phyloP scores from a whole-genome alignment of 1,284 basidiomycete genomes.

The Coniferiporia sulphurascens region DNA sequence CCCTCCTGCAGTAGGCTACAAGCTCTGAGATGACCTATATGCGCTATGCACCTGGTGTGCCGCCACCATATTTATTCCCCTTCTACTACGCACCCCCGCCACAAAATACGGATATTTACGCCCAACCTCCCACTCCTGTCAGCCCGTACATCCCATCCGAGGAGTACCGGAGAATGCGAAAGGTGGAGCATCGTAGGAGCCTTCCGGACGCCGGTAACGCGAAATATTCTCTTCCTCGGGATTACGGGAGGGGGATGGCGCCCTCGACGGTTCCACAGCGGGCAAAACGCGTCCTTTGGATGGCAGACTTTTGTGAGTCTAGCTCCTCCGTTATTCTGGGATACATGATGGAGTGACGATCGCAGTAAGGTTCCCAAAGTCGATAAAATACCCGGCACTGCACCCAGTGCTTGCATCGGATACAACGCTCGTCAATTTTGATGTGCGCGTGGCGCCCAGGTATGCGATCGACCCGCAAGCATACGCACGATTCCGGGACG shows the following conservation, averaged over 20 bases:
- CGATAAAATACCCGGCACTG: slow-evolving; percentile 6
- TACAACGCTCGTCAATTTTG: slow-evolving; percentile 13
- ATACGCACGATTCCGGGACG: slow-evolving; percentile 6
- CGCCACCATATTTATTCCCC: not conserved
- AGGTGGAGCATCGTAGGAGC: not conserved
- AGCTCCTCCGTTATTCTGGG: not conserved
- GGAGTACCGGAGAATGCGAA: not conserved
- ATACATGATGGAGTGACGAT: not conserved
- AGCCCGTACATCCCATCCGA: not conserved
- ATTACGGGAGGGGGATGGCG: not conserved
- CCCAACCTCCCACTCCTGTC: not conserved
- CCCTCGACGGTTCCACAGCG: not conserved
- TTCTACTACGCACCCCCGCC: not conserved
- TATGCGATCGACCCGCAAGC: slow-evolving; percentile 7
- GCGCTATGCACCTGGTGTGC: not conserved
- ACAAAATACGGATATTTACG: not conserved
- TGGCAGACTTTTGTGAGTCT: slow-evolving; percentile 7
- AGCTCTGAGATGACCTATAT: not conserved
- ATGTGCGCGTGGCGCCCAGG: slow-evolving; percentile 11
- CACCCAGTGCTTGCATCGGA: slow-evolving; percentile 14
- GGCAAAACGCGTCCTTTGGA: slow-evolving; percentile 8
- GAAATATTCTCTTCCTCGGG: not conserved
- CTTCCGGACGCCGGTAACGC: not conserved
- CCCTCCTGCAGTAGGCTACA: not conserved
- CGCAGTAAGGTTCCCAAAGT: slow-evolving; percentile 1